phyloP scores from a whole-genome alignment of 2,329 filamentous ascomycete species.

The Cytospora schulzeri region DNA sequence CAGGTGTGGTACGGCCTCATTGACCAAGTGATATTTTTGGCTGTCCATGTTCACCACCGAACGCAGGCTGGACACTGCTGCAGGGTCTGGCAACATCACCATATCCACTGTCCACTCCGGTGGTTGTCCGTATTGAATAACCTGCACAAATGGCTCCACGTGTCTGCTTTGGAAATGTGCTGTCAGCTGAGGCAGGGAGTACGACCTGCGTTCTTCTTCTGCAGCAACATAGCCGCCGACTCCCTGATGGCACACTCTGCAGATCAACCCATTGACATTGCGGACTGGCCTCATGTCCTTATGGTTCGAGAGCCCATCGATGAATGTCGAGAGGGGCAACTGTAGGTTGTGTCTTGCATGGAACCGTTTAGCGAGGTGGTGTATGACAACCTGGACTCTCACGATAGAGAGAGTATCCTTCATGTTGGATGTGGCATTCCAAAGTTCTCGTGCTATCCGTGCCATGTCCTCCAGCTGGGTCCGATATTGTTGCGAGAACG shows the following conservation, averaged over 20 bases:
- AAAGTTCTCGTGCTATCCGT: conserved; percentile 60
- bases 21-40: conserved; percentile 40
- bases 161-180: conserved; percentile 57
- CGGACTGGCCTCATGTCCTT: conserved; percentile 59
- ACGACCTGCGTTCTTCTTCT: conserved; percentile 43
- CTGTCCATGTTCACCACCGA: conserved; percentile 36
- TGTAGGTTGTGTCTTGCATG: conserved; percentile 58
- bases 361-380: conserved; percentile 63
- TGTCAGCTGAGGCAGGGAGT: conserved; percentile 62
- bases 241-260: conserved; percentile 53
- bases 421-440: conserved; percentile 61
- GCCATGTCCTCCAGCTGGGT: conserved; percentile 55
- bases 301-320: conserved; percentile 58
- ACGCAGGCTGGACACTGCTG: conserved; percentile 36
- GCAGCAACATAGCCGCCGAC: conserved; percentile 35
- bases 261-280: conserved; percentile 55
- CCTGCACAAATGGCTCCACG: conserved; percentile 34
- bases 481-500: conserved; percentile 46
- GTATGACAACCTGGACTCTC: conserved; percentile 64
- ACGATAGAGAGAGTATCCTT: conserved; percentile 64
- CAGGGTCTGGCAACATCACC: conserved; percentile 45
- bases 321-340: conserved; percentile 60
- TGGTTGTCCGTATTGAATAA: conserved; percentile 29
- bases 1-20: conserved; percentile 43
- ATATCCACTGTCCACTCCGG: conserved; percentile 52